A percentile compares a stretch with the other conserved stretches of the same genome.
Conservation (phyloP, 352 stramenopile species). For the Phytophthora litchii region DNA sequence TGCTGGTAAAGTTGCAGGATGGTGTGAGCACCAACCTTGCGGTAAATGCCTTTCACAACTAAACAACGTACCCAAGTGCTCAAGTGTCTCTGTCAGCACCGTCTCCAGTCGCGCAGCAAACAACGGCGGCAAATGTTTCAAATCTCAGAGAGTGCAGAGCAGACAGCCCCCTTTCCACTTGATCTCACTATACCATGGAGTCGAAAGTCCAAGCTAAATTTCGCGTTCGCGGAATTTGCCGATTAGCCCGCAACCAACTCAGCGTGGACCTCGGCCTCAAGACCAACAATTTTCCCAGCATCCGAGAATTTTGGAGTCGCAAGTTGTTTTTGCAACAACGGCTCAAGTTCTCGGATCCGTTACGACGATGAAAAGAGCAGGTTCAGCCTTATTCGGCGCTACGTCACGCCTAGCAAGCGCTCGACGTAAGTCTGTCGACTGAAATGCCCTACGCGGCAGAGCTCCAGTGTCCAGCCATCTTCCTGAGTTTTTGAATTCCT, state of each 20-base stretch:
- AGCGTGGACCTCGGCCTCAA: constrained; percentile 6
- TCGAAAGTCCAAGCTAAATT: constrained; percentile 16
- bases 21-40: neutral
- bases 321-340: constrained; percentile 13
- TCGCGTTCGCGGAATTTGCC: constrained; percentile 31
- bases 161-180: neutral
- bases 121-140: constrained; percentile 29
- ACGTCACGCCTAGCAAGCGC: constrained; percentile 6
- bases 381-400: constrained; percentile 19
- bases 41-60: constrained; percentile 17
- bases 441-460: constrained; percentile 2
- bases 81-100: constrained; percentile 27
- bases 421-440: constrained; percentile 3
- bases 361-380: constrained; percentile 27
- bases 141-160: constrained; percentile 16
- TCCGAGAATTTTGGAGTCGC: constrained; percentile 16
- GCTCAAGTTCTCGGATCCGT: constrained; percentile 17
- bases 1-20: too few relatives aligned
- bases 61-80: constrained; percentile 22
- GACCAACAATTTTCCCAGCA: constrained; percentile 1
- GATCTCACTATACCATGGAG: constrained; percentile 2
- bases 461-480: constrained; percentile 12
- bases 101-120: constrained; percentile 29
- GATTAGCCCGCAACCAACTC: constrained; percentile 11
- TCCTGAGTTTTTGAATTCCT: constrained; percentile 7